phyloP scores from a whole-genome alignment of 805 yeast species.

The Kodamaea kaohsiungensis region DNA sequence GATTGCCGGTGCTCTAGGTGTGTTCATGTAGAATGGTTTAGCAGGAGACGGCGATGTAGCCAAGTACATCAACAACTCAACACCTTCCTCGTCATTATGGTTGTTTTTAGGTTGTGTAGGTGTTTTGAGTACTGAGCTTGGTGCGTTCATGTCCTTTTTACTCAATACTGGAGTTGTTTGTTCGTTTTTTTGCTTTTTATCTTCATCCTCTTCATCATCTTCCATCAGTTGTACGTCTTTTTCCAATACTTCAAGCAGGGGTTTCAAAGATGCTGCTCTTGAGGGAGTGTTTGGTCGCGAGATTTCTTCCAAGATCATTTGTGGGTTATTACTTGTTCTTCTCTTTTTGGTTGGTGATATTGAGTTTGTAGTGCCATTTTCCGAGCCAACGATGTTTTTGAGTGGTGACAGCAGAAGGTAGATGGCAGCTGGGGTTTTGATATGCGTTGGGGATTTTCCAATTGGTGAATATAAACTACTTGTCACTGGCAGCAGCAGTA shows the following conservation, averaged over 20 bases:
- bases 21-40: conserved; percentile 33
- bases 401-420: conserved; percentile 38
- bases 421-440: conserved; percentile 35
- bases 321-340: conserved; percentile 11
- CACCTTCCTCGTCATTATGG: conserved; percentile 62
- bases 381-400: conserved; percentile 21
- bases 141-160: conserved; percentile 13
- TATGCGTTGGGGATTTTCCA: conserved; percentile 42
- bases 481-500: conserved; percentile 26
- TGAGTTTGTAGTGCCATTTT: conserved; percentile 16
- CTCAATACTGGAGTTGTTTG: conserved; percentile 17
- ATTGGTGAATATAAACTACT: conserved; percentile 39
- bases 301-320: conserved; percentile 34
- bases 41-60: conserved; percentile 83
- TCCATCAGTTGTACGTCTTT: background rate
- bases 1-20: conserved; percentile 26
- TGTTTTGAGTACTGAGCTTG: conserved; percentile 23
- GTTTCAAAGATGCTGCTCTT: conserved; percentile 12
- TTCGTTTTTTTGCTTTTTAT: background rate
- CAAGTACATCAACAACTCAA: conserved; percentile 74
- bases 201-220: conserved; percentile 3
- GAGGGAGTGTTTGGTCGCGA: conserved; percentile 30
- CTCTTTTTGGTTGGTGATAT: conserved; percentile 34
- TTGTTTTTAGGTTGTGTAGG: conserved; percentile 35
- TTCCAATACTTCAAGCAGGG: conserved; percentile 13